These are phyloP conservation scores for Ananas comosus DNA, from an alignment of 176 grass and related monocot species.

Conservation along the genomic window DNA sequence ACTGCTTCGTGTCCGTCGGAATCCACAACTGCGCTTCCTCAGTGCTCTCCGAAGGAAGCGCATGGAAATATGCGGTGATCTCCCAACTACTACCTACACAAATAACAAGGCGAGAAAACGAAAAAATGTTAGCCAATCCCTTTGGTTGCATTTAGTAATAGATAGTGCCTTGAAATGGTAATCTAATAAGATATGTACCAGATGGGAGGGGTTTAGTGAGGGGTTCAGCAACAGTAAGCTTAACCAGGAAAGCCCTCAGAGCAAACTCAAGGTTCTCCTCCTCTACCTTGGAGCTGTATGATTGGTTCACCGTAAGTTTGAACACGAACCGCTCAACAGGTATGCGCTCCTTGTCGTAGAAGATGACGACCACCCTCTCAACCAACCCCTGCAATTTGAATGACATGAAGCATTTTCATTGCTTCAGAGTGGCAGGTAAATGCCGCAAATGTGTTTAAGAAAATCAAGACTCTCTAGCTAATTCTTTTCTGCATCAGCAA, in stretches of 20 bases:
- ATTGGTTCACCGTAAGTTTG: conserved; percentile 60
- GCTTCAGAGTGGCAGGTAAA: background rate
- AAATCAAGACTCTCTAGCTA: too few relatives aligned
- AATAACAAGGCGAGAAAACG: background rate
- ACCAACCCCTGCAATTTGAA: conserved; percentile 45
- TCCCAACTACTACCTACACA: conserved; percentile 74
- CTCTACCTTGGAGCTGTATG: conserved; percentile 49
- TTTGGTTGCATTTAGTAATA: background rate
- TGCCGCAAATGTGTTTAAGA: too few relatives aligned
- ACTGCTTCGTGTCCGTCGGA: conserved; percentile 68
- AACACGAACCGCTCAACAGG: conserved; percentile 90
- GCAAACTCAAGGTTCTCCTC: conserved; percentile 65
- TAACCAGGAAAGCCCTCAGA: conserved; percentile 83
- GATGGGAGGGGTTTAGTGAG: conserved; percentile 41
- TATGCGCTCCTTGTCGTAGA: conserved; percentile 60
- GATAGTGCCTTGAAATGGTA: too few relatives aligned
- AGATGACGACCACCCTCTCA: conserved; percentile 68
- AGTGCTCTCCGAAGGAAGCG: conserved; percentile 30
- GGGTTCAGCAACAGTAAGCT: conserved; percentile 55
- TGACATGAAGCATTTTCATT: background rate
- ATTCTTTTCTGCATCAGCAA: too few relatives aligned
- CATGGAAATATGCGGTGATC: conserved; percentile 62
- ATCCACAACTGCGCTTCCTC: conserved; percentile 52
- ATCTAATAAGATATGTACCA: conserved; percentile 21
- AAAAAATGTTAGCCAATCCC: background rate